Evolutionary conservation across 768 basidiomycete genomes (phyloP), one percentile per base, ranked within the genome.

Genomic region (Naganishia vishniacii): DNA sequence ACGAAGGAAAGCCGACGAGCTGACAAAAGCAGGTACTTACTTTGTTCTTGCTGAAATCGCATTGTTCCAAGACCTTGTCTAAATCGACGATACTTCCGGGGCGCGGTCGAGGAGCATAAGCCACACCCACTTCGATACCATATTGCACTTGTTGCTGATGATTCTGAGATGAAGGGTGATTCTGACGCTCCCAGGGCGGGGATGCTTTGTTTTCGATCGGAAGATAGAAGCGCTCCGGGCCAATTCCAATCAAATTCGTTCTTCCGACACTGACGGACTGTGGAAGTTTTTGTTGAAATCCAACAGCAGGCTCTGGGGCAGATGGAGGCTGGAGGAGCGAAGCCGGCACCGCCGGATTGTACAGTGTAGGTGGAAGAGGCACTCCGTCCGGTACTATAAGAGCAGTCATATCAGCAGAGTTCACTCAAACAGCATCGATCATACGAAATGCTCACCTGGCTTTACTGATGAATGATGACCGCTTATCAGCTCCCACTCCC

Each of bases 401-500:
- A 1, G 20, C 18, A 20, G 28, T 32, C n/a, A n/a, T n/a, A n/a
- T 23, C 31, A 8, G 37, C n/a, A 37, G 32, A 47, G n/a, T n/a
- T n/a, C n/a, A n/a, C n/a, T 9, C n/a, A n/a, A 26, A 31, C 31
- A 26, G 60, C 8, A 41, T 29, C n/a, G n/a, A 29, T 45, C 7
- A 49, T 37, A 11, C 12, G 20, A n/a, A n/a, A 46, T 13, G 62
- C 53, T 67, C 26, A 67, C 61, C 53, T 29, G 37, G 29, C 62
- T 84, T 82, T 60, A 83, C 82, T 78, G 89, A 92, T 9, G 94
- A 94, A 80, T 91, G 91, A 78, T 95, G 92, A 0, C 95, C 95
- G 67, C 89, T 89, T 32, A 84, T 80, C 62, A 98, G 83, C 78
- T 99, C 94, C 92, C 92, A 98, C 65, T 86, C 81, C 93, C 93